Percentiles rank a stretch among this genome's conserved stretches.
These are phyloP conservation scores for Naegleria gruberi DNA, from an alignment of 208 protist genomes.

Conservation along the genomic window DNA sequence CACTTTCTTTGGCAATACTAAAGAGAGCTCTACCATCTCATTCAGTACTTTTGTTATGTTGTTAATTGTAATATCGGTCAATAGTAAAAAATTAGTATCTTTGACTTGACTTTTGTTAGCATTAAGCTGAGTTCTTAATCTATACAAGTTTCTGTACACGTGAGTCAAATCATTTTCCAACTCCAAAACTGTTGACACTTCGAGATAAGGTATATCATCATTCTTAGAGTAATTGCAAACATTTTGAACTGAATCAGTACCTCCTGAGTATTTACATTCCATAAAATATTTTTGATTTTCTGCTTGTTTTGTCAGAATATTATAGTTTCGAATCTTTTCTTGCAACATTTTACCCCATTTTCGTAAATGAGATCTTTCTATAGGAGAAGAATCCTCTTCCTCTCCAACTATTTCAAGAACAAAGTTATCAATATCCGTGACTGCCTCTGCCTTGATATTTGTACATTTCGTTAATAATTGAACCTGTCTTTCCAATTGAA, in stretches of 20 bases:
- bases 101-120: not conserved
- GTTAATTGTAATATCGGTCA: not conserved
- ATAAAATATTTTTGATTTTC: conserved; percentile 8
- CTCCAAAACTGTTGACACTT: not conserved
- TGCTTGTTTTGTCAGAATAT: not conserved
- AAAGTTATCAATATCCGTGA: not conserved
- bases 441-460: not conserved
- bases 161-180: not conserved
- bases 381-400: not conserved
- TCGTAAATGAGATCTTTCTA: not conserved
- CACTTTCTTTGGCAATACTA: not conserved
- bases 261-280: not conserved
- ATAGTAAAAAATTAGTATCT: not conserved
- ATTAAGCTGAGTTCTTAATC: not conserved
- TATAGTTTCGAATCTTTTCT: not conserved
- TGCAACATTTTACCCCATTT: not conserved
- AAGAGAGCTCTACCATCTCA: not conserved
- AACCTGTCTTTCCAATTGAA: conserved; percentile 20
- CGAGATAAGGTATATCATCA: not conserved
- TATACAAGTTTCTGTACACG: not conserved
- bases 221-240: not conserved
- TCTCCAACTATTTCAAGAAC: not conserved
- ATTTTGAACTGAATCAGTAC: not conserved
- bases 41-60: not conserved
- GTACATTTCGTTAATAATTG: not conserved